Percentiles rank a stretch among this genome's conserved stretches.
Evolutionary conservation across 108 stramenopile species (phyloP).

Genomic region (Cyclotella cryptica): DNA sequence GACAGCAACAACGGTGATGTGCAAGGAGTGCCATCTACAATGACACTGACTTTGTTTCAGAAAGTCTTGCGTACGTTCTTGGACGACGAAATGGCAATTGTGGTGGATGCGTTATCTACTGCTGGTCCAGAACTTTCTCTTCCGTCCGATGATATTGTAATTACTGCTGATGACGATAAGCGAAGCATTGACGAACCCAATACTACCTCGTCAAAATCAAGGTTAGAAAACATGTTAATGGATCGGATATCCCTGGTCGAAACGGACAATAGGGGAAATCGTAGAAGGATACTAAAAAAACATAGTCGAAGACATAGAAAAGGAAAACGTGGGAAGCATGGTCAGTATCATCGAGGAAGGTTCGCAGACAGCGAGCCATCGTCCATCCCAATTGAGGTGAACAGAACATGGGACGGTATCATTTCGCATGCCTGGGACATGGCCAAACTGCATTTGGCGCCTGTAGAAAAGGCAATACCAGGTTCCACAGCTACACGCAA

Average conservation of each 20-base stretch:
- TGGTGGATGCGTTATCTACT: slow-evolving; percentile 5
- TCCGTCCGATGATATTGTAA: background rate
- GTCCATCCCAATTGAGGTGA: slow-evolving; percentile 21
- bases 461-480: background rate
- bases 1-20: background rate
- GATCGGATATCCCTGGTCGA: slow-evolving; percentile 10
- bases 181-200: background rate
- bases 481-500: background rate
- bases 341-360: slow-evolving; percentile 8
- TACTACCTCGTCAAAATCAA: background rate
- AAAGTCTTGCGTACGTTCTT: slow-evolving; percentile 23
- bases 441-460: slow-evolving; percentile 15
- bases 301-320: background rate
- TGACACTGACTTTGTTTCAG: slow-evolving; percentile 27
- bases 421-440: slow-evolving; percentile 36
- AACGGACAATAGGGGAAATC: slow-evolving; percentile 10
- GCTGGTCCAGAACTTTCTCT: background rate
- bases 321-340: background rate
- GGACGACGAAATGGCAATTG: slow-evolving; percentile 32
- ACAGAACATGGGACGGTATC: slow-evolving; percentile 27
- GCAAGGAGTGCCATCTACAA: background rate
- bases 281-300: slow-evolving; percentile 11
- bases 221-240: slow-evolving; percentile 3
- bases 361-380: slow-evolving; percentile 15
- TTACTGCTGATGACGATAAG: slow-evolving; percentile 6